Evolutionary conservation across 352 stramenopile genomes (phyloP).

Genomic region (Globisporangium paddicum): DNA sequence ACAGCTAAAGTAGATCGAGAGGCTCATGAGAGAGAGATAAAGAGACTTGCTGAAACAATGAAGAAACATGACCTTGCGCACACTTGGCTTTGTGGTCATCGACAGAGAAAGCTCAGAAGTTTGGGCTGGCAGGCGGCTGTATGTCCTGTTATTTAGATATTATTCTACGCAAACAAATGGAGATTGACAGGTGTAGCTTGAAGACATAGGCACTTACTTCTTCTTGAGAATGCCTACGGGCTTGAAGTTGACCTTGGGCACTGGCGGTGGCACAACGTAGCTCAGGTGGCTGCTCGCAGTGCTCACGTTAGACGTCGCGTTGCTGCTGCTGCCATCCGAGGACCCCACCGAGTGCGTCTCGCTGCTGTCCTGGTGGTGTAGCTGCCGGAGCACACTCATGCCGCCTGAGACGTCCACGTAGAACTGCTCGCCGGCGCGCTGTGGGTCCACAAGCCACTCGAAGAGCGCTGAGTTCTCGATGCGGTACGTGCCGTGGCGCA

Average conservation of each 20-base stretch:
- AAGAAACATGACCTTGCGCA: too few species aligned
- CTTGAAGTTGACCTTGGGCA: slow-evolving; percentile 26
- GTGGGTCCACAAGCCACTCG: slow-evolving; percentile 55
- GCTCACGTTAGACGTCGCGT: slow-evolving; percentile 17
- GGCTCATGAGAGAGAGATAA: background rate
- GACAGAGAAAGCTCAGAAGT: background rate
- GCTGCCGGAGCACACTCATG: slow-evolving; percentile 37
- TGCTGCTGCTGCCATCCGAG: slow-evolving; percentile 13
- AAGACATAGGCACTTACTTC: slow-evolving; percentile 2
- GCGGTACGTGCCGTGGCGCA: slow-evolving; percentile 60
- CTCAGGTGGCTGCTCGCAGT: slow-evolving; percentile 16
- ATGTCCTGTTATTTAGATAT: slow-evolving; percentile 25
- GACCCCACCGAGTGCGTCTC: slow-evolving; percentile 17
- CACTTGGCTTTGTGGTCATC: background rate
- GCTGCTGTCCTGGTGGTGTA: slow-evolving; percentile 22
- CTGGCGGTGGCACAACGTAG: slow-evolving; percentile 17
- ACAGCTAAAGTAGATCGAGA: background rate
- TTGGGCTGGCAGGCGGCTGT: background rate
- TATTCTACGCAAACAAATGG: slow-evolving; percentile 13
- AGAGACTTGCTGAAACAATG: too few species aligned
- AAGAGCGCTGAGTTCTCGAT: slow-evolving; percentile 69
- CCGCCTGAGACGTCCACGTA: slow-evolving; percentile 50
- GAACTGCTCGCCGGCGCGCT: slow-evolving; percentile 57
- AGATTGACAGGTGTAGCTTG: background rate
- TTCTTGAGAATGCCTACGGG: slow-evolving; percentile 62